Evolutionary conservation across 805 yeast species (phyloP), one percentile per base, ranked within the genome.

Genomic region (Yarrowia sp.): DNA sequence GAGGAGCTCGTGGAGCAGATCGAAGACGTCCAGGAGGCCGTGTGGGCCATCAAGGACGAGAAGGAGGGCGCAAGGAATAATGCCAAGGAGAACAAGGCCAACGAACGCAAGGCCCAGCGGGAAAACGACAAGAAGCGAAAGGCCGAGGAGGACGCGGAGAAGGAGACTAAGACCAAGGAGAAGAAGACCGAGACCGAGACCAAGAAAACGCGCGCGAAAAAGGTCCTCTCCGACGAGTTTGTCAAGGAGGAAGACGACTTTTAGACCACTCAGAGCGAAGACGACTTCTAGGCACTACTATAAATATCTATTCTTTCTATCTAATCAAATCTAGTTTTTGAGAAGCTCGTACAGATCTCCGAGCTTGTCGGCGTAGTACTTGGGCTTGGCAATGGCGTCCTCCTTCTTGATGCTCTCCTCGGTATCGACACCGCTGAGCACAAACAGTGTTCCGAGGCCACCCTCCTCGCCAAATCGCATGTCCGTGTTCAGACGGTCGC

Each of bases 401-500:
- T 77, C 74, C 16, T 62, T 76, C 61, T 76, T 66, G 2, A 88
- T 86, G 22, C 79, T 78, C 42, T 80, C 84, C 67, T 87, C 92
- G 1, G 85, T 84, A 70, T 92, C 97, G 64, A 94, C 91, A 44
- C 99, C 99, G 1, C 96, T 88, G 62, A 94, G 80, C 2, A 94
- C 99, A 67, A 94, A 77, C 63, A 94, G 74, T 1, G 98, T 92
- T 62, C 86, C 91, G 44, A 94, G 79, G 1, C 94, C 94, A 60
- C 97, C 96, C 63, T 85, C 86, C 62, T 83, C 79, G 44, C 98
- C 99, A 73, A 94, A 94, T 70, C 81, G 82, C 85, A 94, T 93
- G 70, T 94, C 99, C 0, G 99, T 94, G 73, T 94, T 93, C 63
- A 94, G 78, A 66, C 99, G 80, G 72, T 94, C 99, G 19, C 99